Evolutionary conservation across 345 rosid species (phyloP).

Genomic region (Populus davidiana): DNA sequence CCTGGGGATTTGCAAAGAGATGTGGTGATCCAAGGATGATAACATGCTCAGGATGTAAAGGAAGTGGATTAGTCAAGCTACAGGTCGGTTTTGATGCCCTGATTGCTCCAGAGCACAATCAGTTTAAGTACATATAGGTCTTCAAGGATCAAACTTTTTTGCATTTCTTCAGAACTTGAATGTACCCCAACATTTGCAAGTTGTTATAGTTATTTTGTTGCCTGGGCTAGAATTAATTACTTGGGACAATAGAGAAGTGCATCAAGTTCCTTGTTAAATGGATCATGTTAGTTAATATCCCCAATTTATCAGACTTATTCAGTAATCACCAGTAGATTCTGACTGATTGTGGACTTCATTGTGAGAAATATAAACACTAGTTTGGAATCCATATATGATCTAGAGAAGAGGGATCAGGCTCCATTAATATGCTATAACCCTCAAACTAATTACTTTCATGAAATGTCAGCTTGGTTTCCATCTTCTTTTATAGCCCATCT

Average conservation of each 20-base stretch:
- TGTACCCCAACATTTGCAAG: too few relatives aligned
- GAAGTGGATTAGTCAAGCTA: conserved; percentile 26
- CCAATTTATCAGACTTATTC: too few relatives aligned
- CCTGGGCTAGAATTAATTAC: too few relatives aligned
- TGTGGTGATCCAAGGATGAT: too few relatives aligned
- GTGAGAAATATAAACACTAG: not conserved
- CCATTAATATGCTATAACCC: not conserved
- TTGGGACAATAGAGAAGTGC: too few relatives aligned
- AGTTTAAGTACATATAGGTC: not conserved
- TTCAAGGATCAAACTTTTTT: too few relatives aligned
- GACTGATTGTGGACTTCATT: not conserved
- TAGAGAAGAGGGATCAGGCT: not conserved
- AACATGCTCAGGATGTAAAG: too few relatives aligned
- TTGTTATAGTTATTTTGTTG: too few relatives aligned
- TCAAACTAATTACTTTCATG: not conserved
- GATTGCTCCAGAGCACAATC: conserved; percentile 46
- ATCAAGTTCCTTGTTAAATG: too few relatives aligned
- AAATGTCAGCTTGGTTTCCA: not conserved
- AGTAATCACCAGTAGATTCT: not conserved
- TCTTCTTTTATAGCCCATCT: not conserved
- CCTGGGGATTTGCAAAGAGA: too few relatives aligned
- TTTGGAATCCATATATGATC: not conserved
- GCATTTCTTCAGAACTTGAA: too few relatives aligned
- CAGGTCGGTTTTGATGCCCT: conserved; percentile 71
- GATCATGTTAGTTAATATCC: not conserved